Conservation (phyloP, 352 stramenopile species). For the Globisporangium emineosum region DNA sequence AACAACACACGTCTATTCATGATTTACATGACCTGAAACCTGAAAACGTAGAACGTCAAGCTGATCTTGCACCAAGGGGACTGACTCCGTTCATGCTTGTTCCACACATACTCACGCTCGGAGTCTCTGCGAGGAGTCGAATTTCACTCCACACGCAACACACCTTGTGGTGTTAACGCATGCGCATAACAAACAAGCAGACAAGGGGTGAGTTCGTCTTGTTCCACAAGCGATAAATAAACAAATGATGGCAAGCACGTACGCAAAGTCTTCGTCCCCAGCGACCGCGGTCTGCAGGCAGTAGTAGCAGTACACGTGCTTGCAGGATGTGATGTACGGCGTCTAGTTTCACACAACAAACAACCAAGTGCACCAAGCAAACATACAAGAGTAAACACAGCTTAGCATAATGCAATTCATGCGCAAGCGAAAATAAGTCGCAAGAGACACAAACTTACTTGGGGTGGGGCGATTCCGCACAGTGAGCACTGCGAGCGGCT, state of each 20-base stretch:
- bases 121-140: conserved; percentile 64
- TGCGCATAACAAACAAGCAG: conserved; percentile 1
- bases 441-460: conserved; percentile 22
- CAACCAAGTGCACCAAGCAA: background rate
- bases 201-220: no score
- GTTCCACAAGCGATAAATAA: background rate
- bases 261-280: conserved; percentile 68
- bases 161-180: conserved; percentile 43
- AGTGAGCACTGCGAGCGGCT: conserved; percentile 48
- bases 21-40: background rate
- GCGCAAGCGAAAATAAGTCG: background rate
- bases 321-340: conserved; percentile 86
- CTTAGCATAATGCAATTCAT: background rate
- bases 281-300: conserved; percentile 77
- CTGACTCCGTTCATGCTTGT: background rate
- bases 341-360: conserved; percentile 31
- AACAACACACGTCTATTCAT: background rate
- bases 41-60: no score
- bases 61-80: no score
- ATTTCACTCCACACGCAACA: conserved; percentile 52
- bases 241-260: conserved; percentile 19
- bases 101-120: conserved; percentile 22
- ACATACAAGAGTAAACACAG: background rate
- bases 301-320: conserved; percentile 87
- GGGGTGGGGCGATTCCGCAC: conserved; percentile 53